Conservation (phyloP, 495 filamentous ascomycete species). For the Xylaria bambusicola region DNA sequence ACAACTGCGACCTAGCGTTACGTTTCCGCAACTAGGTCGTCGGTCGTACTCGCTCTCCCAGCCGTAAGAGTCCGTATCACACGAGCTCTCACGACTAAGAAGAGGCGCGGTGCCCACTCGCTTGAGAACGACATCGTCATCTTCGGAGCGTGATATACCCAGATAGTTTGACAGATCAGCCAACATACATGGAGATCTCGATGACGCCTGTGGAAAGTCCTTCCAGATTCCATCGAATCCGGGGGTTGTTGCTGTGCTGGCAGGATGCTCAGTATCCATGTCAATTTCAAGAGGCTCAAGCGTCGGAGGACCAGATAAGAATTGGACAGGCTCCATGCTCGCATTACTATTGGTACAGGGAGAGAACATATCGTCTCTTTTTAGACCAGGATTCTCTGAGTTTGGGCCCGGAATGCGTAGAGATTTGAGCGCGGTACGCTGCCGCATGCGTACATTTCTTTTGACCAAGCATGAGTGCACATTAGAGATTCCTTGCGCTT, state of each 20-base stretch:
- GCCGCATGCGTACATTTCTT: constrained; percentile 34
- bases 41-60: constrained; percentile 50
- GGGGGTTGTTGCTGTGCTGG: constrained; percentile 23
- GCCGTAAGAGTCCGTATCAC: constrained; percentile 46
- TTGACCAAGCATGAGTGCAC: constrained; percentile 20
- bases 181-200: constrained; percentile 16
- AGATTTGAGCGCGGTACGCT: constrained; percentile 29
- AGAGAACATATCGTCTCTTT: constrained; percentile 19
- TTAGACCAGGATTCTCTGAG: constrained; percentile 29
- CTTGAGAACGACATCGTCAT: constrained; percentile 26
- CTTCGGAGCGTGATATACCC: constrained; percentile 25
- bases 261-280: constrained; percentile 31
- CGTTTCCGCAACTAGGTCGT: constrained; percentile 26
- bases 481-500: constrained; percentile 37
- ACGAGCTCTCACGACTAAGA: constrained; percentile 26
- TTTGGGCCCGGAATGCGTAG: constrained; percentile 43
- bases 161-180: constrained; percentile 42
- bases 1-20: not conserved
- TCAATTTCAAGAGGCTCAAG: constrained; percentile 33
- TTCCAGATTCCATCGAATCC: constrained; percentile 15
- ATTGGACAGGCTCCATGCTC: constrained; percentile 23
- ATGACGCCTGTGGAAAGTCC: constrained; percentile 1
- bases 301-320: constrained; percentile 21
- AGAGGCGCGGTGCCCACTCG: constrained; percentile 25
- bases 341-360: constrained; percentile 16